Evolutionary conservation across 805 yeast species (phyloP), one percentile per base, ranked within the genome.

Genomic region (Sungouiella blattae): DNA sequence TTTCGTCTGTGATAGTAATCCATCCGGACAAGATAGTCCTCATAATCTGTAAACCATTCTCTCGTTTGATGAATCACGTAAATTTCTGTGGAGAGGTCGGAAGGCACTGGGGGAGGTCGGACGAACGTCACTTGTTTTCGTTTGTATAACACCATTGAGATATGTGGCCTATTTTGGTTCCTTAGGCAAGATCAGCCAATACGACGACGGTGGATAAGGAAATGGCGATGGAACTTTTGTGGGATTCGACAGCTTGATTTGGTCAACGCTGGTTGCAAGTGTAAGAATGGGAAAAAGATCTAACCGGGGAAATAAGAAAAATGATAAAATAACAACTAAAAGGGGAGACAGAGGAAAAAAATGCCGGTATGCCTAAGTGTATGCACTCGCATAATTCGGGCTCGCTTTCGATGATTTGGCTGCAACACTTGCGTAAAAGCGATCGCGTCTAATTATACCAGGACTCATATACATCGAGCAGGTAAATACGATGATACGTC

Each of bases 31-130:
- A 93, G 64, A 51, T 87, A 91, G 7, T 80, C 87, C 35, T 83
- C 86, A 57, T 93, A 91, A 5, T 69, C 67, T 11, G 66, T 47
- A 57, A 88, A 93, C 87, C 94, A 91, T 65, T 91, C 98, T 35
- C 80, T 81, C 1, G 98, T 93, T 47, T 80, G 81, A 8, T 83
- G 78, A 33, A 91, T 88, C 48, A 67, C 69, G 87, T 88, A 93
- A 2, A 88, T 95, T 34, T 78, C 78, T 5, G 79, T 67, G 30
- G 70, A 64, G 27, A 73, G 52, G 49, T 81, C 78, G 3, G 47
- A 50, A 0, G 89, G 88, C 2, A 81, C 50, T 8, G 69, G 62
- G 1, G 77, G 78, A 1, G 86, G 80, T 11, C 70, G 71, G 11
- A 75, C 72, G 40, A 75, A 73, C 2, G 68, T 64, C 27, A 84